Conservation (phyloP, 2,329 filamentous ascomycete species). For the Ophiostoma ulmi region DNA sequence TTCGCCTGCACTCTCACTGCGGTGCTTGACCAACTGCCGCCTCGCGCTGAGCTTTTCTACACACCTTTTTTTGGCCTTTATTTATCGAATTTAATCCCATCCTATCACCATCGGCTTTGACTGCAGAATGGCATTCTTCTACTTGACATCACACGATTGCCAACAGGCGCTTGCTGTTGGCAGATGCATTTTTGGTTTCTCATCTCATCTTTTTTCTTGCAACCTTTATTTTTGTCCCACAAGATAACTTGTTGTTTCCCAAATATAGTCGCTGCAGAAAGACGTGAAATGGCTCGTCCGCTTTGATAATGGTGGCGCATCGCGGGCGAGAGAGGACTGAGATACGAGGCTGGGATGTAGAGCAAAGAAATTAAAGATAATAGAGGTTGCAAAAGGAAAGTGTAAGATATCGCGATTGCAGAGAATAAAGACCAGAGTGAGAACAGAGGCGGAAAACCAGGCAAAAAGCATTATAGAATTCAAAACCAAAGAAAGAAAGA, state of each 20-base stretch:
- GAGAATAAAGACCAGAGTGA: not conserved
- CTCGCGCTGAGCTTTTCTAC: not conserved
- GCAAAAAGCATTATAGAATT: not conserved
- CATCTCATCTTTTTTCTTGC: not conserved
- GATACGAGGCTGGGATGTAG: not conserved
- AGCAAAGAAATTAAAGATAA: not conserved
- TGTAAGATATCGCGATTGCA: not conserved
- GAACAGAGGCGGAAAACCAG: not conserved
- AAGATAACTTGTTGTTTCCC: not conserved
- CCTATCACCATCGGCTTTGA: not conserved
- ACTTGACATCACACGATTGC: conserved; percentile 7
- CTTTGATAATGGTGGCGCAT: conserved; percentile 5
- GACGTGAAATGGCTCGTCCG: not conserved
- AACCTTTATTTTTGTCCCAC: not conserved
- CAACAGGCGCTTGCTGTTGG: conserved; percentile 6
- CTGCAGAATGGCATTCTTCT: not conserved
- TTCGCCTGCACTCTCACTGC: not conserved
- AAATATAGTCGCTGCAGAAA: not conserved
- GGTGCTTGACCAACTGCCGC: not conserved
- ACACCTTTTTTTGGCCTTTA: not conserved
- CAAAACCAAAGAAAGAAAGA: conserved; percentile 11
- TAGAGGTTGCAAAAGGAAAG: not conserved
- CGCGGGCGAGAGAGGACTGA: not conserved
- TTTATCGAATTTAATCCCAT: not conserved
- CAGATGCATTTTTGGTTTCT: not conserved